Conservation (phyloP, 352 stramenopile genomes). For the Pythium myriotylum region DNA sequence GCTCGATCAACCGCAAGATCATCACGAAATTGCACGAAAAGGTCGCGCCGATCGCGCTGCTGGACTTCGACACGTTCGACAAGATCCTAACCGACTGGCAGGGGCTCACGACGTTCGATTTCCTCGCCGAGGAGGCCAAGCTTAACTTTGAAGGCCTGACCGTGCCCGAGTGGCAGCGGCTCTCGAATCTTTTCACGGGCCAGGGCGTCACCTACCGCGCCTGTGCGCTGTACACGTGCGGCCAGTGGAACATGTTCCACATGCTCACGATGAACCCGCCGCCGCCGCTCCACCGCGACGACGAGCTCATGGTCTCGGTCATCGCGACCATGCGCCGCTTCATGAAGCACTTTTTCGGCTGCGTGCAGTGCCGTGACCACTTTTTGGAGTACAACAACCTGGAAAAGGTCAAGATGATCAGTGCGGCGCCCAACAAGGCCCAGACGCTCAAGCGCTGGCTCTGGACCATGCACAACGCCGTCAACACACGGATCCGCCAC, state of each 20-base stretch:
- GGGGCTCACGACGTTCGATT: constrained; percentile 44
- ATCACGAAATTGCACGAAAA: constrained; percentile 52
- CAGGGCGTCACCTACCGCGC: constrained; percentile 66
- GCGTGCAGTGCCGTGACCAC: constrained; percentile 74
- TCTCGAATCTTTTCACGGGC: constrained; percentile 66
- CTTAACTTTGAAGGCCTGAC: constrained; percentile 48
- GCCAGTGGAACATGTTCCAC: constrained; percentile 89
- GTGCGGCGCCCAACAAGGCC: constrained; percentile 68
- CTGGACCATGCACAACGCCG: constrained; percentile 85
- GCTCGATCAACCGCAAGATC: constrained; percentile 70
- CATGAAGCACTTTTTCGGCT: constrained; percentile 87
- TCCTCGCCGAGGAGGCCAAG: constrained; percentile 56
- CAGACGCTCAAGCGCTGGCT: constrained; percentile 73
- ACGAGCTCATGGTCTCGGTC: constrained; percentile 67
- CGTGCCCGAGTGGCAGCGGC: constrained; percentile 69
- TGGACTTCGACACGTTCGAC: constrained; percentile 79
- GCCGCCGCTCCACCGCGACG: constrained; percentile 36
- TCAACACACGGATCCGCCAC: constrained; percentile 79
- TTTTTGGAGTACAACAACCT: constrained; percentile 80
- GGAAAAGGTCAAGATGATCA: constrained; percentile 63
- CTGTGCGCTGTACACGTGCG: constrained; percentile 81
- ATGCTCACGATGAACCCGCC: constrained; percentile 80
- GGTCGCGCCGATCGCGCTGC: constrained; percentile 51
- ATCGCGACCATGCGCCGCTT: constrained; percentile 79
- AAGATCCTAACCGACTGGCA: constrained; percentile 67